Base-by-base conservation (phyloP, 768 basidiomycete genomes). In the Naganishia kalamii region DNA sequence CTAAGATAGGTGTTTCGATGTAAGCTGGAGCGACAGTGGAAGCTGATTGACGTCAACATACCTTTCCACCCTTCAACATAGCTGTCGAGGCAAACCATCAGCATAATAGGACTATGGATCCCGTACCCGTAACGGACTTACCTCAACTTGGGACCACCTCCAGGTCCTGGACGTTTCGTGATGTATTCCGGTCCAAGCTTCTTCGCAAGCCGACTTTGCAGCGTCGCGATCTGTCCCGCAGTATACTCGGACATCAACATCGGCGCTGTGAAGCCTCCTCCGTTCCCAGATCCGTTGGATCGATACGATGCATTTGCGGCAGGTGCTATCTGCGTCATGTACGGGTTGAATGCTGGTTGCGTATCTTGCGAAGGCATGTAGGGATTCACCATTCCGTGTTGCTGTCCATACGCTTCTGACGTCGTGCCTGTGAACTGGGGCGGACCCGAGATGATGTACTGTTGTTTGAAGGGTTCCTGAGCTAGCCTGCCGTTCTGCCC, bases 101-200 rank as follows among this genome's bases (percentile, higher is more conserved):
- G 41, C 27, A n/a, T 30, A n/a, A 29, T 5, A 0, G 1, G 40
- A 8, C n/a, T 29, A 3, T 32, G 17, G 8, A 13, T 29, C 54
- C 19, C 4, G n/a, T 27, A 37, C 37, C n/a, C n/a, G n/a, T n/a
- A n/a, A 11, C 27, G 8, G 3, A 65, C 68, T 59, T 27, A 70
- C 68, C 66, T 21, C 47, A 65, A 49, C 23, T 59, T 47, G 25
- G 54, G 44, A 21, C 54, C 64, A 30, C 80, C 81, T 17, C 87
- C 88, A 1, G 90, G 91, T 4, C 94, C 93, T 7, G 89, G 87
- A 17, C 96, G 83, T 69, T 88, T 87, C 2, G 89, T 91, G 62
- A 99, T 84, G 72, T 85, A 96, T 79, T 98, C 96, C 1, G 96
- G 96, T 2, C 96, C 96, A 21, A 99, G 86, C 70, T 88, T 89